These are phyloP conservation scores for Neofusicoccum umdonicola DNA, from an alignment of 2,329 filamentous ascomycete species.

Conservation along the genomic window DNA sequence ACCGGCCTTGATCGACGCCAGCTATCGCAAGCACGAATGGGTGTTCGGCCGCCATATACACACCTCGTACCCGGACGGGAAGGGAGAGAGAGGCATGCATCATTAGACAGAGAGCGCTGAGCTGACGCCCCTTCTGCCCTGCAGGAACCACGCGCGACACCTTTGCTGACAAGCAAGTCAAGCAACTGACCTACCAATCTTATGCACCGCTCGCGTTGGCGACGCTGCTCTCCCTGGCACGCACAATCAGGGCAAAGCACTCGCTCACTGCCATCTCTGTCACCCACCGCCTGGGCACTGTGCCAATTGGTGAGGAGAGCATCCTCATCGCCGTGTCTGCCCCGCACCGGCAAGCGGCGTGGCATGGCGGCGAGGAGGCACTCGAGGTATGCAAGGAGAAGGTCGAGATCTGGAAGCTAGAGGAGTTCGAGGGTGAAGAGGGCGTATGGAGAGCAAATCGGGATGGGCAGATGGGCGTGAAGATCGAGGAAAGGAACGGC, in stretches of 20 bases:
- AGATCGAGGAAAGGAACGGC: constrained; percentile 34
- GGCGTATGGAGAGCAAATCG: constrained; percentile 83
- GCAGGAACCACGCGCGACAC: constrained; percentile 74
- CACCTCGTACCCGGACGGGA: too few relatives aligned
- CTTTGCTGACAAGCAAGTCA: constrained; percentile 69
- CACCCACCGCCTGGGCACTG: constrained; percentile 78
- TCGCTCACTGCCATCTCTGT: constrained; percentile 72
- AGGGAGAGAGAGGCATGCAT: background rate
- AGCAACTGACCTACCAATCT: constrained; percentile 71
- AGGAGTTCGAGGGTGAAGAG: constrained; percentile 71
- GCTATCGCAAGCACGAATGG: background rate
- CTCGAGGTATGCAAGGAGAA: constrained; percentile 80
- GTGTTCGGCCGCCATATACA: background rate
- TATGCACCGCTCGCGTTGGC: constrained; percentile 69
- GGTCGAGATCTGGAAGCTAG: constrained; percentile 93
- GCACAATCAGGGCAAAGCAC: constrained; percentile 58
- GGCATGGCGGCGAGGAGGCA: constrained; percentile 84
- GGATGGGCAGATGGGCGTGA: constrained; percentile 63
- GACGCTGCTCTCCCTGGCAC: constrained; percentile 65
- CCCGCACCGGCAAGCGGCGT: constrained; percentile 79
- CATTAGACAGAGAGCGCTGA: background rate
- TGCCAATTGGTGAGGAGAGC: constrained; percentile 89
- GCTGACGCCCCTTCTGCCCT: background rate
- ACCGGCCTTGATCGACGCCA: background rate
- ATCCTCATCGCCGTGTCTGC: constrained; percentile 85